phyloP scores from a whole-genome alignment of 768 basidiomycete species.

The Kondoa malvinella region DNA sequence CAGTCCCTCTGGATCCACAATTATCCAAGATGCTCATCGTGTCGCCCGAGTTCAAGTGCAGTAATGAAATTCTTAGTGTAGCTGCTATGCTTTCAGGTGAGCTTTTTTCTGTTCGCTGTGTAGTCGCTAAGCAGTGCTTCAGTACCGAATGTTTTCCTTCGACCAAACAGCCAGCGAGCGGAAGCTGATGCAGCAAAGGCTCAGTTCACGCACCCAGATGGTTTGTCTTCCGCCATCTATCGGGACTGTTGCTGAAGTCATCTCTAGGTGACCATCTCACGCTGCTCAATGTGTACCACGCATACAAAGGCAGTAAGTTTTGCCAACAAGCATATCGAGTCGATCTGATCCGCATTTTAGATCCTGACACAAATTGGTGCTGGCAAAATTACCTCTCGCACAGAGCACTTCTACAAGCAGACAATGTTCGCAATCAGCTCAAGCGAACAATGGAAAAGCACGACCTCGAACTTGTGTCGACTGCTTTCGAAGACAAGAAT shows the following conservation, averaged over 20 bases:
- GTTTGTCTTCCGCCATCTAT: conserved; percentile 31
- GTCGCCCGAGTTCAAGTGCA: conserved; percentile 88
- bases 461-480: conserved; percentile 45
- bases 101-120: conserved; percentile 20
- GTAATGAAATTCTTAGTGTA: conserved; percentile 85
- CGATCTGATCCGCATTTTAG: not conserved
- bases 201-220: conserved; percentile 69
- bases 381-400: conserved; percentile 75
- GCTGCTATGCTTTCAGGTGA: conserved; percentile 88
- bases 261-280: conserved; percentile 60
- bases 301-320: conserved; percentile 60
- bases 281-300: conserved; percentile 84
- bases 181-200: conserved; percentile 90
- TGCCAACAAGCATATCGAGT: not conserved
- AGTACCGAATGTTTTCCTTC: conserved; percentile 89
- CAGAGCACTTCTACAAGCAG: conserved; percentile 70
- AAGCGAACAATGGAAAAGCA: conserved; percentile 68
- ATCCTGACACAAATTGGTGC: conserved; percentile 62
- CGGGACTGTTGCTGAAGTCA: not conserved
- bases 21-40: conserved; percentile 84
- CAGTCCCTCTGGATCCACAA: conserved; percentile 87
- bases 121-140: not conserved
- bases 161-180: conserved; percentile 68
- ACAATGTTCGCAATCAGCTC: conserved; percentile 79
- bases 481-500: conserved; percentile 48